phyloP scores from a whole-genome alignment of 2,329 filamentous ascomycete species.

The Cordyceps tenuipes region DNA sequence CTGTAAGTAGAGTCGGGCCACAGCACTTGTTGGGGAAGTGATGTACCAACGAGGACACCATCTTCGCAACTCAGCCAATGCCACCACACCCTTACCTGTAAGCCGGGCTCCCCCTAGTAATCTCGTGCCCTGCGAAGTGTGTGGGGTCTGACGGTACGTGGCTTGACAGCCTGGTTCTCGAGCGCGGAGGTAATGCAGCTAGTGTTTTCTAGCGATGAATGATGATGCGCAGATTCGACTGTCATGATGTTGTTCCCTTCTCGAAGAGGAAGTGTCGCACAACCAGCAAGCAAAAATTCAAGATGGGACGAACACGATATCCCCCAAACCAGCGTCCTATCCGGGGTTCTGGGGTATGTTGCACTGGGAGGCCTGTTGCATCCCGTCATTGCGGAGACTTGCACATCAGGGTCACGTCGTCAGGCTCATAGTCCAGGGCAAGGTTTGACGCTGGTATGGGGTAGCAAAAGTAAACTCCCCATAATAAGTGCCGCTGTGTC shows the following conservation, averaged over 20 bases:
- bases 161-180: background rate
- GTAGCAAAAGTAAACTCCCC: background rate
- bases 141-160: background rate
- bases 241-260: background rate
- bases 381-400: background rate
- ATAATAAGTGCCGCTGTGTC: background rate
- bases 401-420: background rate
- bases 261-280: background rate
- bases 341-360: constrained; percentile 1
- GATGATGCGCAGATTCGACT: no score
- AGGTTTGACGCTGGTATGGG: background rate
- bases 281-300: background rate
- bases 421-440: background rate
- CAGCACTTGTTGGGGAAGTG: background rate
- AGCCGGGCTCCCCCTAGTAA: background rate
- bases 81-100: background rate
- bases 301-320: background rate
- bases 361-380: background rate
- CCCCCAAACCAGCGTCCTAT: background rate
- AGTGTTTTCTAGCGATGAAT: background rate
- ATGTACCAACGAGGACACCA: background rate
- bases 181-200: background rate
- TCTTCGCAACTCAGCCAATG: background rate
- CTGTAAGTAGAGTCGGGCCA: background rate
- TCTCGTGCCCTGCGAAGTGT: background rate